A percentile compares a stretch with the other conserved stretches of the same genome.
Conservation (phyloP, 345 rosid species). For the Cardamine resedifolia region DNA sequence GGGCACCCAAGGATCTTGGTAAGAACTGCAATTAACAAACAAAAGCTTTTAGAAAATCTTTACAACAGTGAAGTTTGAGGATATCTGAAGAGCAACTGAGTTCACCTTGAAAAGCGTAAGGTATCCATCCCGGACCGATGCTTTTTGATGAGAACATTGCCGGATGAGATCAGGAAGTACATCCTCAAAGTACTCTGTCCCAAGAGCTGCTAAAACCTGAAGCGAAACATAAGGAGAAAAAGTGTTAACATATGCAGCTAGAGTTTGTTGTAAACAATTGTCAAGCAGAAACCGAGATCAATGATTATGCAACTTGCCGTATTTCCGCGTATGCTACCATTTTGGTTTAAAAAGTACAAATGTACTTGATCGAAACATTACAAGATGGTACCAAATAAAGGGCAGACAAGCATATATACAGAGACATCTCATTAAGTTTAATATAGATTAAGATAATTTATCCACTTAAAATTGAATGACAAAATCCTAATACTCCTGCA, state of each 20-base stretch:
- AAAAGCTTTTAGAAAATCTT: conserved; percentile 12
- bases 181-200: conserved; percentile 73
- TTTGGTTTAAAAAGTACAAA: neutral
- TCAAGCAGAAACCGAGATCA: conserved; percentile 1
- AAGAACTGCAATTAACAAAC: conserved; percentile 58
- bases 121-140: conserved; percentile 98
- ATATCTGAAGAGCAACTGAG: neutral
- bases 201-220: conserved; percentile 97
- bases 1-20: conserved; percentile 92
- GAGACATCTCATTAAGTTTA: neutral
- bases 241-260: conserved; percentile 8
- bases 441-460: neutral
- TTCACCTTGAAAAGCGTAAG: conserved; percentile 92
- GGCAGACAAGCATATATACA: neutral
- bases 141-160: conserved; percentile 90
- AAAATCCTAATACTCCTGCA: neutral
- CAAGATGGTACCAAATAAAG: neutral
- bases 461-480: neutral
- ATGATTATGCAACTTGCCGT: neutral
- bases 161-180: conserved; percentile 88
- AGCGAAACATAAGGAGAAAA: conserved; percentile 26
- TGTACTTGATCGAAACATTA: neutral
- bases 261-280: neutral
- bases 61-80: neutral
- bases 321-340: conserved; percentile 3